A percentile compares a stretch with the other conserved stretches of the same genome.
Evolutionary conservation across 108 stramenopile species (phyloP).

Genomic region (Cyclotella choctawhatcheeana): DNA sequence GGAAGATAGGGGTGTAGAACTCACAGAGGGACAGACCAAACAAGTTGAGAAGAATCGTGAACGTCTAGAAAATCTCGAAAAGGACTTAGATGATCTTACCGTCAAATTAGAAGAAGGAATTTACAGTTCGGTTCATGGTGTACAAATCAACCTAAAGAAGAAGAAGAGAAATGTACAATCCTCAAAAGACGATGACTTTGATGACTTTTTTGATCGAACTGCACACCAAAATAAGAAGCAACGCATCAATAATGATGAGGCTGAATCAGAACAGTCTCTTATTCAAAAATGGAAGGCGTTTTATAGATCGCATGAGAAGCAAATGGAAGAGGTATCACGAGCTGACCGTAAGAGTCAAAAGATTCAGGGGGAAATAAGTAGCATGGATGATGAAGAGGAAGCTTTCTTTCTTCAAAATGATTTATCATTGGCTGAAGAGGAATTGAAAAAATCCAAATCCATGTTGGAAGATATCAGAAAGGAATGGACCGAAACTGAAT

Average conservation of each 20-base stretch:
- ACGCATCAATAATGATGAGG: constrained; percentile 14
- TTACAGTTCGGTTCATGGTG: constrained; percentile 41
- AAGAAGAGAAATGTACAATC: not conserved
- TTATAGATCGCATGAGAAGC: constrained; percentile 8
- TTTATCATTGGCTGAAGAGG: constrained; percentile 61
- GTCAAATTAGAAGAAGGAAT: constrained; percentile 53
- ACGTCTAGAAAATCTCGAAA: constrained; percentile 35
- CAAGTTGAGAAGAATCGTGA: constrained; percentile 60
- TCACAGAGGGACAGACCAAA: constrained; percentile 72
- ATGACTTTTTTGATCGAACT: constrained; percentile 71
- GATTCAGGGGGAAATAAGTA: constrained; percentile 30
- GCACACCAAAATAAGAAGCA: constrained; percentile 14
- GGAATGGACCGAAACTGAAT: constrained; percentile 55
- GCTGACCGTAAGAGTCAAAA: constrained; percentile 5
- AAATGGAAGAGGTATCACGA: constrained; percentile 25
- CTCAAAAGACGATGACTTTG: constrained; percentile 49
- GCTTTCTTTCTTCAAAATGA: constrained; percentile 77
- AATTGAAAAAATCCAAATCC: constrained; percentile 35
- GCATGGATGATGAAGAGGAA: constrained; percentile 61
- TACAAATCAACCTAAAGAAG: constrained; percentile 8
- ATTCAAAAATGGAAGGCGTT: constrained; percentile 48
- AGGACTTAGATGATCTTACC: constrained; percentile 51
- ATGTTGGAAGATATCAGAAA: constrained; percentile 19
- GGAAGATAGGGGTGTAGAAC: constrained; percentile 56
- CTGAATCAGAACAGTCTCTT: constrained; percentile 49